These are phyloP conservation scores for Microcyclosporella mali DNA, from an alignment of 2,329 filamentous ascomycete genomes.

Conservation along the genomic window DNA sequence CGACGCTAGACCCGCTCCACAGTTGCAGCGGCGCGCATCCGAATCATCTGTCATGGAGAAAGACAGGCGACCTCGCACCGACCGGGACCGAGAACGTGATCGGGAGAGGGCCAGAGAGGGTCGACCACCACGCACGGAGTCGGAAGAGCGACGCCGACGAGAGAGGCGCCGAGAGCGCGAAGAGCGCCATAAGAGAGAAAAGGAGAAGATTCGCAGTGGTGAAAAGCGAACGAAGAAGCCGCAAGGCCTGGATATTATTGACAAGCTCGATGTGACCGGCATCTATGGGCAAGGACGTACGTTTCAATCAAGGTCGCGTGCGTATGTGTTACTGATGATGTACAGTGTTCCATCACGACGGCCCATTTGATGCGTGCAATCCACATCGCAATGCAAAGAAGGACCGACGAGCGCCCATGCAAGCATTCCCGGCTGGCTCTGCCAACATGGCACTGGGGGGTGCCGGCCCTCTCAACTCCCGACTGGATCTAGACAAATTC, in stretches of 20 bases:
- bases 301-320: conserved; percentile 34
- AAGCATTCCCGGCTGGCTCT: conserved; percentile 88
- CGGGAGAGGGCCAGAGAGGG: conserved; percentile 8
- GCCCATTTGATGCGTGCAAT: conserved; percentile 93
- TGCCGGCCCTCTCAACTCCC: conserved; percentile 72
- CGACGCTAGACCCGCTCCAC: conserved; percentile 33
- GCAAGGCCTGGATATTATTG: conserved; percentile 73
- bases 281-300: conserved; percentile 87
- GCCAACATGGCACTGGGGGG: conserved; percentile 89
- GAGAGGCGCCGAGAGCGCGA: conserved; percentile 45
- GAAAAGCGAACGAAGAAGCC: conserved; percentile 36
- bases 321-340: conserved; percentile 8
- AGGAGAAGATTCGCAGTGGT: conserved; percentile 35
- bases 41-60: conserved; percentile 68
- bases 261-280: conserved; percentile 92
- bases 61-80: conserved; percentile 54
- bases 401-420: conserved; percentile 81
- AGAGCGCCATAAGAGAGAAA: conserved; percentile 44
- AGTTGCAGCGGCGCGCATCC: conserved; percentile 67
- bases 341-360: conserved; percentile 92
- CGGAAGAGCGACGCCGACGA: conserved; percentile 49
- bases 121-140: conserved; percentile 27
- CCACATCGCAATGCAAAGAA: conserved; percentile 86
- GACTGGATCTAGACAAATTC: conserved; percentile 80
- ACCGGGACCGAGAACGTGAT: conserved; percentile 13